These are phyloP conservation scores for Alopecurus myosuroides DNA, from an alignment of 176 grass and related monocot genomes.

Conservation along the genomic window DNA sequence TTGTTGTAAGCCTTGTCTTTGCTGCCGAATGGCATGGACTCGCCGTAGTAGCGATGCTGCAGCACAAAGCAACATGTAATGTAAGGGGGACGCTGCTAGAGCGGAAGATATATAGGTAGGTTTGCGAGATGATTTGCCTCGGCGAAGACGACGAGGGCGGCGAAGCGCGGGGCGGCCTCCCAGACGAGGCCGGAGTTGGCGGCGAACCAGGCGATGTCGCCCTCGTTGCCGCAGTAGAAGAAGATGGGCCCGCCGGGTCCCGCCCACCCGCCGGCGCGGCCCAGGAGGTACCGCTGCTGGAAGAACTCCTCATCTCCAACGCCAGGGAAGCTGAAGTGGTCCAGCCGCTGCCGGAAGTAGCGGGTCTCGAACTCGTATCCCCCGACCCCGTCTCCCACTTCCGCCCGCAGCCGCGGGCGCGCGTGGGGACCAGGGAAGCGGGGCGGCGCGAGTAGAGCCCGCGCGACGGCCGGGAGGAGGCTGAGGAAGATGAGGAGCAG, in stretches of 20 bases:
- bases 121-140: conserved; percentile 35
- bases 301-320: conserved; percentile 46
- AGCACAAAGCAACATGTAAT: background rate
- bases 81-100: background rate
- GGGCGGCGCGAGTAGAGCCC: conserved; percentile 11
- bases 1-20: conserved; percentile 66
- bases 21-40: conserved; percentile 92
- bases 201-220: conserved; percentile 93
- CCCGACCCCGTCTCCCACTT: background rate
- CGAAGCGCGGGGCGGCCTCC: conserved; percentile 81
- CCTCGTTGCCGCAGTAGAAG: conserved; percentile 99
- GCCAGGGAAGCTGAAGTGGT: conserved; percentile 87
- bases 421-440: conserved; percentile 27
- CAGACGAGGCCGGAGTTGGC: conserved; percentile 91
- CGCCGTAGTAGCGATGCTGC: conserved; percentile 96
- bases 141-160: conserved; percentile 91
- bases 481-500: background rate
- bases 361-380: conserved; percentile 67
- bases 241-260: conserved; percentile 63
- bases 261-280: conserved; percentile 41
- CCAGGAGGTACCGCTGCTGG: conserved; percentile 79
- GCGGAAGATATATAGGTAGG: background rate
- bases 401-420: background rate
- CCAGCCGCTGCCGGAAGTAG: conserved; percentile 82
- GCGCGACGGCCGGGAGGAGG: conserved; percentile 7